Evolutionary conservation across 495 filamentous ascomycete genomes (phyloP).

Genomic region (Podospora fimiseda): DNA sequence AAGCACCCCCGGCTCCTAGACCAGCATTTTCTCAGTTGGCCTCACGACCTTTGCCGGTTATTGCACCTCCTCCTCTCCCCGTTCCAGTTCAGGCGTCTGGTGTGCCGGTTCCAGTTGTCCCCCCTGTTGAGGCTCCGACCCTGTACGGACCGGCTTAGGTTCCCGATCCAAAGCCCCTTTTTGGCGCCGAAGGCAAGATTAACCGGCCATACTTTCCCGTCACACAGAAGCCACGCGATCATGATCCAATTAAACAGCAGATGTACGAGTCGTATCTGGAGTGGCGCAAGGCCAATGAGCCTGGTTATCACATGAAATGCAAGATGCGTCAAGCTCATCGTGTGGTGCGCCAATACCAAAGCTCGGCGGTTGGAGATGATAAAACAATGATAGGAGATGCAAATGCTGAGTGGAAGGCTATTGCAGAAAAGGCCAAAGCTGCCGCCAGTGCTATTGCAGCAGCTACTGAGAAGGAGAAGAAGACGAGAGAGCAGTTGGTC

Average conservation of each 20-base stretch:
- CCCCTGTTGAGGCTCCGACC: slow-evolving; percentile 1
- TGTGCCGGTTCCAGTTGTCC: neutral
- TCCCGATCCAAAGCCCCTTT: neutral
- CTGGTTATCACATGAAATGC: slow-evolving; percentile 33
- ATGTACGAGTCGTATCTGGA: slow-evolving; percentile 40
- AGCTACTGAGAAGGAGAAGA: neutral
- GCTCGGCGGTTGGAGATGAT: neutral
- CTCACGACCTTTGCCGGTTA: neutral
- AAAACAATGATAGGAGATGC: neutral
- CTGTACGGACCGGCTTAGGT: neutral
- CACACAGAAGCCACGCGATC: slow-evolving; percentile 27
- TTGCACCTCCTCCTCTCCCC: neutral
- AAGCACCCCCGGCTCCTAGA: neutral
- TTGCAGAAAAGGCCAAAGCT: neutral
- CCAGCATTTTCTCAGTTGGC: neutral
- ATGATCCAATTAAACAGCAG: slow-evolving; percentile 33
- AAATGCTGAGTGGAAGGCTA: neutral
- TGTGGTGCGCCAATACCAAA: slow-evolving; percentile 25
- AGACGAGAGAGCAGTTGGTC: neutral
- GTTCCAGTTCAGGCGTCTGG: neutral
- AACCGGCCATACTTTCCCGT: slow-evolving; percentile 26
- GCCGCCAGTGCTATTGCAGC: neutral
- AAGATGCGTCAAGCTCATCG: slow-evolving; percentile 38
- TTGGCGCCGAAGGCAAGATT: slow-evolving; percentile 11
- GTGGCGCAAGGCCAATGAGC: slow-evolving; percentile 33